Base-by-base conservation (phyloP, 2,329 filamentous ascomycete genomes). In the Acephala macrosclerotiorum region DNA sequence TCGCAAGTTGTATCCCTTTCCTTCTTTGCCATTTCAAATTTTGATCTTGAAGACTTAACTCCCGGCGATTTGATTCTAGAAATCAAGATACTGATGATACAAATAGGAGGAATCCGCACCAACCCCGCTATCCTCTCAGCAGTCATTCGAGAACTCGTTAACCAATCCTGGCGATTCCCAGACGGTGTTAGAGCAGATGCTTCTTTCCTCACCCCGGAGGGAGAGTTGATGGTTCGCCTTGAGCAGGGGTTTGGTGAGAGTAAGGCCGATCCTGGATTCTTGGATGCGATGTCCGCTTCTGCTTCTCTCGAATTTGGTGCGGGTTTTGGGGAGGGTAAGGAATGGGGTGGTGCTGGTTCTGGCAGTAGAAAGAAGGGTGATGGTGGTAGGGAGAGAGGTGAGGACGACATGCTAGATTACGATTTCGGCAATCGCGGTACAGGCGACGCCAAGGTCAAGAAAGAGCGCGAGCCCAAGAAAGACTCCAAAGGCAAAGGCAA, bases 141-240 rank as follows among this genome's bases (percentile, higher is more conserved):
- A 6, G 25, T 71, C 12, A 51, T 69, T 1, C 47, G 53, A 45
- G 20, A 49, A 38, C 45, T 65, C 20, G 18, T 18, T 18, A 36
- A 29, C 25, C 53, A 61, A 35, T n/a, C 16, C 2, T 67, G 55
- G 58, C 45, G 29, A 3, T 70, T 45, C 45, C 49, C 42, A 4
- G 56, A 65, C 25, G 68, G 68, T 3, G 53, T 73, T 0, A 63
- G 73, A 45, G 71, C 71, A 0, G 72, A 75, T 69, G 60, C 60
- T n/a, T 20, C 42, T 12, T 72, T 74, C 38, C 35, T 72, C 9
- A 67, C 64, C 1, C 49, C 18, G 14, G 33, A 20, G 0, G 69
- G 72, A 0, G 71, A 72, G 51, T 58, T 72, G 53, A 59, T 65
- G 61, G 36, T 36, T 6, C 57, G 66, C 29, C 61, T 72, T 57